Evolutionary conservation across 176 grass and related monocot genomes (phyloP).

Genomic region (Leersia perrieri): DNA sequence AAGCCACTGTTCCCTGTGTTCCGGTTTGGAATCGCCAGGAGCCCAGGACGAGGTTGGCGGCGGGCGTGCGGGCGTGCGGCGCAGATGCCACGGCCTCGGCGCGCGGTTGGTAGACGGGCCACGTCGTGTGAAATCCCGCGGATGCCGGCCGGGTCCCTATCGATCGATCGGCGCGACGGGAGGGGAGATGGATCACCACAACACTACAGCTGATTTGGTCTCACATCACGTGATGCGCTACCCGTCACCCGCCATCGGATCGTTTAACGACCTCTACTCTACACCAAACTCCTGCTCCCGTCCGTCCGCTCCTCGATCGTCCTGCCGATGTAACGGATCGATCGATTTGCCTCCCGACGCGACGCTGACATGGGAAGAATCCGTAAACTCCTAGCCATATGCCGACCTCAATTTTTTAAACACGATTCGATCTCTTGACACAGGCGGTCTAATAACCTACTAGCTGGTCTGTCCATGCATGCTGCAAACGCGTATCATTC

Average conservation of each 20-base stretch:
- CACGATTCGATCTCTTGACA: neutral
- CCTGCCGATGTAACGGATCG: constrained; percentile 1
- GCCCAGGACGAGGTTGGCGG: neutral
- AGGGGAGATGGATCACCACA: neutral
- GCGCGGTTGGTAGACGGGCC: neutral
- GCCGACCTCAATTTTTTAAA: neutral
- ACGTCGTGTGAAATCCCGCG: neutral
- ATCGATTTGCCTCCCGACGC: neutral
- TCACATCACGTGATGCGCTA: constrained; percentile 17
- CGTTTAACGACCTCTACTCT: constrained; percentile 14
- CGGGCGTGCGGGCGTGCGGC: too few species aligned
- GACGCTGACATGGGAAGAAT: constrained; percentile 8
- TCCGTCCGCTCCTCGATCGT: constrained; percentile 15
- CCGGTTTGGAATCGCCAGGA: neutral
- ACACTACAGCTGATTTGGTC: neutral
- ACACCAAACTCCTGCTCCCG: constrained; percentile 22
- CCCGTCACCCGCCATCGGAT: constrained; percentile 21
- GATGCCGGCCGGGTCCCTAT: constrained; percentile 11
- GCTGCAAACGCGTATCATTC: neutral
- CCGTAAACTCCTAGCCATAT: constrained; percentile 11
- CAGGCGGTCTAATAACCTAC: neutral
- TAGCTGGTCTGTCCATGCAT: neutral
- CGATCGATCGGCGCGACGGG: neutral
- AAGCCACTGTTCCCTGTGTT: neutral
- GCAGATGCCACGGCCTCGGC: too few species aligned